Evolutionary conservation across 176 grass and related monocot species (phyloP).

Genomic region (Puccinellia tenuiflora): DNA sequence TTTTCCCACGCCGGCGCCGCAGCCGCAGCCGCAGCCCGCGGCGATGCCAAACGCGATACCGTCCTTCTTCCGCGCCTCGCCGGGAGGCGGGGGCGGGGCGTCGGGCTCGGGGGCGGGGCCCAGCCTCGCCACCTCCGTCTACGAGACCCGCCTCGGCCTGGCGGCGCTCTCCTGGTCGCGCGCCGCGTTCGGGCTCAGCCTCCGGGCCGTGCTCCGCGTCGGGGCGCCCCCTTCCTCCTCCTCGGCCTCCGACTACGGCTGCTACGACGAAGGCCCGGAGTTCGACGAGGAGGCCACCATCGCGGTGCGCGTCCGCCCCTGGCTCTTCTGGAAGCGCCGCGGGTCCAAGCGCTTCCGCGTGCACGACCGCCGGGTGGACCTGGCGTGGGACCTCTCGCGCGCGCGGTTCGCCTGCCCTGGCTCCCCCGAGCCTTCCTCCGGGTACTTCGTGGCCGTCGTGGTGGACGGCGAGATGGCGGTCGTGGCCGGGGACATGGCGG

Average conservation of each 20-base stretch:
- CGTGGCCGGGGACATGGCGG: constrained; percentile 64
- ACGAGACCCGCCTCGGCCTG: constrained; percentile 79
- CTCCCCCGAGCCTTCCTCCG: constrained; percentile 55
- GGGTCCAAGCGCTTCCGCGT: constrained; percentile 60
- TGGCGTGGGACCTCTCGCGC: constrained; percentile 73
- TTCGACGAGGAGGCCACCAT: constrained; percentile 34
- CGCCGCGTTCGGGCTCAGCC: constrained; percentile 61
- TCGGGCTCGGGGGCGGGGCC: constrained; percentile 27
- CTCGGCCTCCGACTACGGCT: constrained; percentile 27
- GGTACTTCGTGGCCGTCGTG: constrained; percentile 66
- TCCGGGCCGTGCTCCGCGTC: constrained; percentile 67
- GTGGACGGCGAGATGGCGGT: constrained; percentile 76
- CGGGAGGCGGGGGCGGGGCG: constrained; percentile 18
- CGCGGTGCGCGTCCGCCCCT: constrained; percentile 49
- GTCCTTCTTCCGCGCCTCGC: constrained; percentile 35
- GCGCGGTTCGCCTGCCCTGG: constrained; percentile 49
- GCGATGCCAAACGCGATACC: constrained; percentile 55
- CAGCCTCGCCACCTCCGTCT: constrained; percentile 66
- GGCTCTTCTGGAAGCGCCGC: constrained; percentile 70
- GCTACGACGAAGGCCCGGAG: constrained; percentile 26
- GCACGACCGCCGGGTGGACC: constrained; percentile 35
- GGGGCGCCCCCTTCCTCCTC: background rate
- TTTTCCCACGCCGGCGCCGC: background rate
- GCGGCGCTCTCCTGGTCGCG: constrained; percentile 86
- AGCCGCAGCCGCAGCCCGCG: background rate